Evolutionary conservation across 2,329 filamentous ascomycete genomes (phyloP), one percentile per base, ranked within the genome.

Genomic region (Beauveria asiatica): DNA sequence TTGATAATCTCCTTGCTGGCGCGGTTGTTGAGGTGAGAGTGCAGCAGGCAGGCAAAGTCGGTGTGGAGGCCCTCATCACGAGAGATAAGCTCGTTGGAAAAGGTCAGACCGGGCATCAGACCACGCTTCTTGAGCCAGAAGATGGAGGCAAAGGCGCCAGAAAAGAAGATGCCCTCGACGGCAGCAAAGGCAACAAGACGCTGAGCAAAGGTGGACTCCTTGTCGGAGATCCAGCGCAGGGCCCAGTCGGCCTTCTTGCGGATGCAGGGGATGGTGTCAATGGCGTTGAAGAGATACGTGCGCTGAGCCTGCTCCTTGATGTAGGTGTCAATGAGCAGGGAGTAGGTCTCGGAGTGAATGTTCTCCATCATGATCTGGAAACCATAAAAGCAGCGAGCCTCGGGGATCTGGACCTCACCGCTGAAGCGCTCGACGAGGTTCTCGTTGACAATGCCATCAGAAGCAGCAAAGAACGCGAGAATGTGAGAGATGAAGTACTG

Each of bases 321-420:
- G 78, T 99, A 99, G 64, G 93, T 97, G 76, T 99, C 94, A 74
- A 99, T 99, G 73, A 99, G 87, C 41, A 99, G 87, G 21, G 93
- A 97, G 84, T 99, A 99, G 59, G 94, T 99, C 81, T 99, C 94
- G 17, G 94, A 97, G 84, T 99, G 94, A 71, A 99, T 96, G 80
- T 99, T 99, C 83, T 99, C 94, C 90, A 99, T 97, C 94, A 99
- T 99, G 81, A 97, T 97, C 81, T 99, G 94, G 85, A 99, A 99
- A 65, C 94, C 94, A 76, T 99, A 99, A 84, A 99, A 99, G 86
- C 94, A 99, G 70, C 94, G 92, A 65, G 94, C 94, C 79, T 99
- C 94, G 11, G 94, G 93, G 62, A 97, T 87, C 79, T 99, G 94
- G 33, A 99, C 93, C 78, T 99, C 94, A 66, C 85, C 87, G 70